Base-by-base conservation (phyloP, 805 yeast genomes). In the Candida maris region DNA sequence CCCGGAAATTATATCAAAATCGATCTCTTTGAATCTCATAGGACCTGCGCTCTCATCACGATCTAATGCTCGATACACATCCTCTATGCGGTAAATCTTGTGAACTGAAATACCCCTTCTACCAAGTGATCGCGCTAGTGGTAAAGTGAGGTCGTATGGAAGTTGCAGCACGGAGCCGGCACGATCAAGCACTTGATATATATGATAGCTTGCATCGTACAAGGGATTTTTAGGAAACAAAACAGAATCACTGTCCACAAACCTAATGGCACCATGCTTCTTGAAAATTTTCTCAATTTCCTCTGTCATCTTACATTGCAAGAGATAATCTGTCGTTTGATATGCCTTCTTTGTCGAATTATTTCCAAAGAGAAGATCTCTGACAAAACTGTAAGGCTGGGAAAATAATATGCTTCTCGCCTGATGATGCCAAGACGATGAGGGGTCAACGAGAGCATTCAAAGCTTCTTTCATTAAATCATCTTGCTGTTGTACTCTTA, bases 351-450 rank as follows among this genome's bases (percentile, higher is more conserved):
- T 44, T n/a, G 25, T 30, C 3, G 62, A 55, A 38, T 51, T 52
- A 31, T 70, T 70, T 40, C 89, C 97, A 59, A 84, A 93, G 42
- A 93, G 66, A 10, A 87, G 74, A 57, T 87, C 96, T 46, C 81
- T 79, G 0, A 95, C 95, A 41, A 85, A 70, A 58, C 81, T 81
- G 50, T 87, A 82, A 0, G 96, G 88, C 49, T 86, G 94, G 12
- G 84, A 71, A 58, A 93, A 93, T 23, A 93, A 63, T 0, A 93
- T 83, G 36, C 82, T 84, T 52, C 96, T 73, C 0, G 93, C 96
- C 57, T 88, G 95, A 45, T 80, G 85, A 46, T 89, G 93, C 94
- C 96, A 88, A 1, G 95, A 89, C 0, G 96, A 85, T 1, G 93
- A 79, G 0, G 96, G 91, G 56, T 88, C 89, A 0, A 95, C 83